Evolutionary conservation across 495 filamentous ascomycete genomes (phyloP), one percentile per base, ranked within the genome.

Genomic region (Chaetomium fimeti): DNA sequence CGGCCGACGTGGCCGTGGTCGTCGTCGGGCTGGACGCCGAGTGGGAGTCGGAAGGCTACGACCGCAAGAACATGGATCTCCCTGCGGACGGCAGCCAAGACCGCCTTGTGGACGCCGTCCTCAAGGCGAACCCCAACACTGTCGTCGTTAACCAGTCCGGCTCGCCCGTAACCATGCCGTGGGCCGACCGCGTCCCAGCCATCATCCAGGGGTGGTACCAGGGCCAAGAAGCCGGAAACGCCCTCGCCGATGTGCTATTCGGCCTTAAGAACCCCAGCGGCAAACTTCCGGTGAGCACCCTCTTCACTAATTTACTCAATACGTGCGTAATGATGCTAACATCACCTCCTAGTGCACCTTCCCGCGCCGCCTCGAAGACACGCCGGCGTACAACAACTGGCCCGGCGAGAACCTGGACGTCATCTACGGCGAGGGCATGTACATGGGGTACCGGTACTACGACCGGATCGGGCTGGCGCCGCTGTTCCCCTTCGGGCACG

Each of bases 151-250:
- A 91, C 69, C 90, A 95, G 69, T 90, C 88, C 36, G 91, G 92
- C 15, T 92, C 91, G 1, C 91, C 91, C 0, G 88, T 95, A 11
- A 85, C 85, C 4, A 93, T 95, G 91, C 90, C 89, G 0, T 96
- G 91, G 91, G 87, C 79, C 0, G 77, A 85, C 62, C 77, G 83
- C 22, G 85, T 88, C 16, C 83, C 86, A 12, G 85, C 89, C 13
- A 83, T 92, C n/a, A 58, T 91, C 0, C 88, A 91, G 68, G 89
- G 85, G 7, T 92, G 88, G 88, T 90, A 89, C 61, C 86, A 88
- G 65, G 92, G 94, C 0, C 88, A 98, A 73, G 93, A 98, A 75
- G 91, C 89, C 22, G 94, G 94, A 1, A 91, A 93, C 64, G 90
- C 93, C 1, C 75, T 98, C 15, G 84, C 86, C 0, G 93, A 97